A percentile compares a stretch with the other conserved stretches of the same genome.
These are phyloP conservation scores for Debaryomyces hansenii DNA, from an alignment of 805 yeast genomes.

Conservation along the genomic window DNA sequence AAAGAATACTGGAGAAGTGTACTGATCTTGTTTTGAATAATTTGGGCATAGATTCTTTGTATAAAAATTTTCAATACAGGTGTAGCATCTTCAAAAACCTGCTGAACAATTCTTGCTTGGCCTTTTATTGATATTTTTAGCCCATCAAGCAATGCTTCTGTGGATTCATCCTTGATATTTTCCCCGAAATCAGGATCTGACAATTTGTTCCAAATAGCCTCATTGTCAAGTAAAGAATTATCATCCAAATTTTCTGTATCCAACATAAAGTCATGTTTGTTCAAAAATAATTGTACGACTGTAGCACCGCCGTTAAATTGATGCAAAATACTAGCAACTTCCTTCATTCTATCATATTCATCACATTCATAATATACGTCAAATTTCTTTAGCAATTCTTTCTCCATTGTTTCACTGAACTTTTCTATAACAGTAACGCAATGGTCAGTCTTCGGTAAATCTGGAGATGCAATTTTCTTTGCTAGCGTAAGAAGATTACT, in stretches of 20 bases:
- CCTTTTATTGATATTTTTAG: slow-evolving; percentile 56
- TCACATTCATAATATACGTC: slow-evolving; percentile 70
- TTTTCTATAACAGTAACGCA: slow-evolving; percentile 54
- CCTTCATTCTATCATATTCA: slow-evolving; percentile 70
- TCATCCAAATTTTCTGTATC: slow-evolving; percentile 44
- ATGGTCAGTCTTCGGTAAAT: slow-evolving; percentile 43
- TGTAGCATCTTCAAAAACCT: slow-evolving; percentile 71
- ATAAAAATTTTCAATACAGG: slow-evolving; percentile 69
- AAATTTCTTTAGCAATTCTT: slow-evolving; percentile 64
- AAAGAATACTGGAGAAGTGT: slow-evolving; percentile 61
- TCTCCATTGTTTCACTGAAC: slow-evolving; percentile 77
- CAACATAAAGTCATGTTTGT: slow-evolving; percentile 71
- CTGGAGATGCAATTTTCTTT: slow-evolving; percentile 58
- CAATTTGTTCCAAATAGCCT: slow-evolving; percentile 57
- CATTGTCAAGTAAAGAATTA: slow-evolving; percentile 38
- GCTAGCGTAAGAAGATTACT: slow-evolving; percentile 66
- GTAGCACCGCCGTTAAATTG: slow-evolving; percentile 84
- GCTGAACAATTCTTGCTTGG: slow-evolving; percentile 71
- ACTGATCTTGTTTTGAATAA: slow-evolving; percentile 57
- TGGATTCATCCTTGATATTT: slow-evolving; percentile 49
- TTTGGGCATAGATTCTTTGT: slow-evolving; percentile 75
- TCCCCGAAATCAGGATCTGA: slow-evolving; percentile 57
- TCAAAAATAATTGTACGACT: slow-evolving; percentile 79
- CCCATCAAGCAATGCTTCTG: slow-evolving; percentile 55
- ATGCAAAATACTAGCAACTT: slow-evolving; percentile 68